Evolutionary conservation across 257 asterid genomes (phyloP).

Genomic region (Capsicum pubescens): DNA sequence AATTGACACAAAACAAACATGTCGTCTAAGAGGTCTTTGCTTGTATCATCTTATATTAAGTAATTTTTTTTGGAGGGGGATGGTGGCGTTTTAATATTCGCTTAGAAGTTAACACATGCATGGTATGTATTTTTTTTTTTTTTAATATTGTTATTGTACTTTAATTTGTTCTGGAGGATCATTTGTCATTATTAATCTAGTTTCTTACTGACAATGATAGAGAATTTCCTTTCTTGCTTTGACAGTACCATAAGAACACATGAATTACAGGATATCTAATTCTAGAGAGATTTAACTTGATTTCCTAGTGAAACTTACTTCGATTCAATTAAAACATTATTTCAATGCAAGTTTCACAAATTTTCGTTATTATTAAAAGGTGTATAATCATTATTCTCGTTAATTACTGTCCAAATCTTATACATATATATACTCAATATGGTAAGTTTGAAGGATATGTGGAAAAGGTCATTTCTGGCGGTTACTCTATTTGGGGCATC

Average conservation of each 20-base stretch:
- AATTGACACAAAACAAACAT: no score
- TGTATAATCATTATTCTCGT: background rate
- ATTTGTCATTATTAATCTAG: no score
- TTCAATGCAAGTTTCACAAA: background rate
- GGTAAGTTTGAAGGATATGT: background rate
- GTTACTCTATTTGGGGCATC: constrained; percentile 19
- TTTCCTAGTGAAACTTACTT: no score
- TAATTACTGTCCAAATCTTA: background rate
- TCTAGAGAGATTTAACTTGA: background rate
- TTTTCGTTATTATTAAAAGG: background rate
- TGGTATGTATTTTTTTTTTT: no score
- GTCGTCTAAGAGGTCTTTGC: no score
- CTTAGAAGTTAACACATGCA: background rate
- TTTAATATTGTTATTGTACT: no score
- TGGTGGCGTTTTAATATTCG: no score
- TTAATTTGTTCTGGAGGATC: no score
- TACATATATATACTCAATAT: background rate
- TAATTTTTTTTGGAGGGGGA: no score
- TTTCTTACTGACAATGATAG: background rate
- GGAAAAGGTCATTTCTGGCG: background rate
- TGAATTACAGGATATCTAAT: background rate
- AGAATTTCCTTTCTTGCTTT: background rate
- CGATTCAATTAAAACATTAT: background rate
- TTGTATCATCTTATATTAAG: no score
- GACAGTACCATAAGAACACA: background rate